These are phyloP conservation scores for Talinum fruticosum DNA, from an alignment of 148 eudicot species.

Conservation along the genomic window DNA sequence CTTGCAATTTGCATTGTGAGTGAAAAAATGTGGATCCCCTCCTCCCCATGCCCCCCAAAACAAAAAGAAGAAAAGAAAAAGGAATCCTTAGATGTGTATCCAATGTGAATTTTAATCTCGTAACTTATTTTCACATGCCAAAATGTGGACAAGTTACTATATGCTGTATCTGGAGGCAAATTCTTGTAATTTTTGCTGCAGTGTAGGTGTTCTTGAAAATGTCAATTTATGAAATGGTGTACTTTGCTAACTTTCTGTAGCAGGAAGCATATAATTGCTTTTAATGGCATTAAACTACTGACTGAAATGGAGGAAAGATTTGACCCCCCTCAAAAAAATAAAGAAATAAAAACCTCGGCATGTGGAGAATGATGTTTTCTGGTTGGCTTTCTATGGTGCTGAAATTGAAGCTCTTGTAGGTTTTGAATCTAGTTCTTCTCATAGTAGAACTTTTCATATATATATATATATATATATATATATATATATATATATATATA, in stretches of 20 bases:
- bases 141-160: neutral
- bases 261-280: neutral
- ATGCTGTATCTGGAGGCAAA: neutral
- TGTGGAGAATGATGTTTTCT: neutral
- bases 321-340: neutral
- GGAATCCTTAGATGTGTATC: no score
- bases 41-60: no score
- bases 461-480: no score
- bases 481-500: no score
- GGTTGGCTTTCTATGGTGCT: neutral
- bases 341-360: no score
- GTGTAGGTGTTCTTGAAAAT: neutral
- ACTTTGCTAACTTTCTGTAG: neutral
- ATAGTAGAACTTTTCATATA: neutral
- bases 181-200: neutral
- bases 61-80: no score
- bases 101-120: no score
- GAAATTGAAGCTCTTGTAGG: neutral
- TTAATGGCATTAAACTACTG: neutral
- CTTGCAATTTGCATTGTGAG: no score
- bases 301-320: neutral
- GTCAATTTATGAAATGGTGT: no score
- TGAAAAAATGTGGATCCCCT: no score
- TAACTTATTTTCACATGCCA: neutral
- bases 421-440: neutral